These are phyloP conservation scores for Apiospora rasikravindrae DNA, from an alignment of 2,329 filamentous ascomycete genomes.

Conservation along the genomic window DNA sequence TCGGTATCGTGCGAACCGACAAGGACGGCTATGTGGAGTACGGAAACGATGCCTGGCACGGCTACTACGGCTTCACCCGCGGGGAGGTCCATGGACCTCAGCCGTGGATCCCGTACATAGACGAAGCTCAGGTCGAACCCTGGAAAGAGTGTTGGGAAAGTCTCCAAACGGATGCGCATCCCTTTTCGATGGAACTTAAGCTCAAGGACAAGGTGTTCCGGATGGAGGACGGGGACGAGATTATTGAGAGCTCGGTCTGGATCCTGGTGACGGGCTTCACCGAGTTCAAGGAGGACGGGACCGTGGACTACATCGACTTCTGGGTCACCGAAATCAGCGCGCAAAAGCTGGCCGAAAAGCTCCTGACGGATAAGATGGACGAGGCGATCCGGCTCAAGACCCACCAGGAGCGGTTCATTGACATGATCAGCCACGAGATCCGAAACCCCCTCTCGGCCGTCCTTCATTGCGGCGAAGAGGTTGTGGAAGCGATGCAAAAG, in stretches of 20 bases:
- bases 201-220: slow-evolving; percentile 31
- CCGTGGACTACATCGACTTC: slow-evolving; percentile 35
- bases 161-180: slow-evolving; percentile 24
- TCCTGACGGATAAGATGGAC: slow-evolving; percentile 35
- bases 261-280: slow-evolving; percentile 33
- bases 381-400: slow-evolving; percentile 34
- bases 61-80: slow-evolving; percentile 29
- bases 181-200: slow-evolving; percentile 31
- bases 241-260: slow-evolving; percentile 30
- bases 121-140: slow-evolving; percentile 27
- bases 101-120: slow-evolving; percentile 33
- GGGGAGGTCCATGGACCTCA: slow-evolving; percentile 25
- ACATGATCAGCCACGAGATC: slow-evolving; percentile 39
- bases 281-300: slow-evolving; percentile 31
- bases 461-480: slow-evolving; percentile 36
- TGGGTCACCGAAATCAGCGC: slow-evolving; percentile 37
- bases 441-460: slow-evolving; percentile 37
- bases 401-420: slow-evolving; percentile 37
- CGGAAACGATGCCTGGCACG: slow-evolving; percentile 34
- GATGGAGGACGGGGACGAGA: slow-evolving; percentile 30
- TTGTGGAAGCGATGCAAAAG: slow-evolving; percentile 34
- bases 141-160: slow-evolving; percentile 29
- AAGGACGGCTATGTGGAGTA: slow-evolving; percentile 32
- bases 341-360: slow-evolving; percentile 35
- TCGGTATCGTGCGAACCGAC: slow-evolving; percentile 35